Percentiles rank a stretch among this genome's conserved stretches.
Conservation (phyloP, 805 yeast species). For the Candida qinlingensis region DNA sequence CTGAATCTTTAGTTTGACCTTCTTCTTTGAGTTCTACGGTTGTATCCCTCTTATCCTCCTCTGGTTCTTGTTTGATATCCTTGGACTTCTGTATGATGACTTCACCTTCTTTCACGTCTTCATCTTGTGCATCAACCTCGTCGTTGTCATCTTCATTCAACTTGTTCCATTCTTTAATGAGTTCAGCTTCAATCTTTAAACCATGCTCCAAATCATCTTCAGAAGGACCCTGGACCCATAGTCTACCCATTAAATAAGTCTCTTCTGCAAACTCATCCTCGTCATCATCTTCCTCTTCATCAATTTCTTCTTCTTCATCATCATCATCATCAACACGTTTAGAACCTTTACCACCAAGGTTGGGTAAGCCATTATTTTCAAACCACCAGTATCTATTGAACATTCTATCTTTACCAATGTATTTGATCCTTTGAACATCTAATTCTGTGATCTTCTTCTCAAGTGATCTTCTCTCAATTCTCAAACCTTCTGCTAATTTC, state of each 20-base stretch:
- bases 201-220: constrained; percentile 38
- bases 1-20: constrained; percentile 16
- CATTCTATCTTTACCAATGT: constrained; percentile 77
- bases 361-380: constrained; percentile 78
- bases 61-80: not conserved
- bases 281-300: constrained; percentile 38
- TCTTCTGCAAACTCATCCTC: constrained; percentile 46
- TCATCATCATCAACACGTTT: constrained; percentile 22
- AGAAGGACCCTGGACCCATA: constrained; percentile 90
- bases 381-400: constrained; percentile 95
- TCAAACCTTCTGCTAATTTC: constrained; percentile 38
- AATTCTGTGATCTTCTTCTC: constrained; percentile 61
- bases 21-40: constrained; percentile 8
- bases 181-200: constrained; percentile 27
- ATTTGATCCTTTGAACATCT: constrained; percentile 71
- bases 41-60: not conserved
- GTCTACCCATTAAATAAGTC: constrained; percentile 70
- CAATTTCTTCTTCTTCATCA: constrained; percentile 32
- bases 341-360: constrained; percentile 32
- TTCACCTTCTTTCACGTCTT: constrained; percentile 17
- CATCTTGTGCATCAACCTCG: constrained; percentile 16
- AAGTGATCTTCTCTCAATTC: constrained; percentile 42
- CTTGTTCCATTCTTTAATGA: constrained; percentile 26
- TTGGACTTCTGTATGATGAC: not conserved
- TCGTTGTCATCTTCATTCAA: constrained; percentile 1